Percentiles rank a stretch among this genome's conserved stretches.
These are phyloP conservation scores for Fusarium sacchari DNA, from an alignment of 2,329 filamentous ascomycete genomes.

Conservation along the genomic window DNA sequence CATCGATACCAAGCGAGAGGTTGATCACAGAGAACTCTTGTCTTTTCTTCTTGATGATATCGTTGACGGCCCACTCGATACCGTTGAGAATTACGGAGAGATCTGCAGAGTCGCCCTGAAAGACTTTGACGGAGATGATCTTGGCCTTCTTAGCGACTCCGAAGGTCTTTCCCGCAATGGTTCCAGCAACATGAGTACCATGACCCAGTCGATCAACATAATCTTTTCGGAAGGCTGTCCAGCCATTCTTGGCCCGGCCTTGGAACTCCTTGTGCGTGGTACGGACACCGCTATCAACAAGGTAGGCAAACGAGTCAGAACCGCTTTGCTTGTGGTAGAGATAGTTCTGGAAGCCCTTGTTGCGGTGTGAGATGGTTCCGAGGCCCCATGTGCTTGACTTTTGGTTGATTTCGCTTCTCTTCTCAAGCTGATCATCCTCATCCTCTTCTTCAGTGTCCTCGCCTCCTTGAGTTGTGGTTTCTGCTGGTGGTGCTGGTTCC, in stretches of 20 bases:
- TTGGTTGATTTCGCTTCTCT: conserved; percentile 44
- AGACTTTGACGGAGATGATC: conserved; percentile 59
- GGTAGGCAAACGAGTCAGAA: conserved; percentile 63
- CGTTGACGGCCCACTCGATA: conserved; percentile 55
- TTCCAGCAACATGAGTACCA: conserved; percentile 55
- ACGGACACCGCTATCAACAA: conserved; percentile 72
- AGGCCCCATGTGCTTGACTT: conserved; percentile 46
- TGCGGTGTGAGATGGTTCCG: conserved; percentile 46
- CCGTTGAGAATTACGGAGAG: conserved; percentile 48
- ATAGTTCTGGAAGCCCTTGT: conserved; percentile 50
- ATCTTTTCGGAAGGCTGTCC: conserved; percentile 41
- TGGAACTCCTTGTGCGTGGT: conserved; percentile 63
- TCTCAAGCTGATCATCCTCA: conserved; percentile 21
- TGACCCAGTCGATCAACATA: conserved; percentile 51
- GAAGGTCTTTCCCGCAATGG: conserved; percentile 48
- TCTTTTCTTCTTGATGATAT: conserved; percentile 54
- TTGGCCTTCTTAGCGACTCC: conserved; percentile 57
- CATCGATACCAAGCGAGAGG: conserved; percentile 63
- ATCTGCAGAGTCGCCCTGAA: conserved; percentile 45
- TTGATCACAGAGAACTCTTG: conserved; percentile 59
- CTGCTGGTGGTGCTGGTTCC: not conserved
- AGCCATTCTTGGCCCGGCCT: conserved; percentile 56
- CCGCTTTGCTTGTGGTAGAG: conserved; percentile 59
- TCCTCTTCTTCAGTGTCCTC: not conserved
- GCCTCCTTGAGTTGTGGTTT: not conserved